These are phyloP conservation scores for Syzygium grande DNA, from an alignment of 345 rosid genomes.

Conservation along the genomic window DNA sequence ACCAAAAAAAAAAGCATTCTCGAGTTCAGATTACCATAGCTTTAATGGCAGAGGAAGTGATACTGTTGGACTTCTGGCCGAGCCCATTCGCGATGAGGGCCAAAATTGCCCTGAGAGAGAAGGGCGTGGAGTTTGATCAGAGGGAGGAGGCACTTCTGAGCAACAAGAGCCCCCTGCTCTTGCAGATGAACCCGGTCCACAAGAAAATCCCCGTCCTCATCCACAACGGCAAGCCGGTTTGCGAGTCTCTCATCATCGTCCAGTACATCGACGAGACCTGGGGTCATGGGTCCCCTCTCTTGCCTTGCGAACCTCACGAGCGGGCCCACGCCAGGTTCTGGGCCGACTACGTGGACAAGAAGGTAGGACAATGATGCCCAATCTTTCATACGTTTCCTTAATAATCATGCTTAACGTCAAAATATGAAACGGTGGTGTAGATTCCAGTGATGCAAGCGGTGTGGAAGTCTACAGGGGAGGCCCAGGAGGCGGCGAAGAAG, in stretches of 20 bases:
- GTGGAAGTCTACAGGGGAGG: background rate
- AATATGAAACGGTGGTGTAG: background rate
- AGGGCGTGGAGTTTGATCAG: background rate
- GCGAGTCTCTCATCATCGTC: background rate
- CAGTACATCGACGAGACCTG: background rate
- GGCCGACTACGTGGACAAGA: conserved; percentile 9
- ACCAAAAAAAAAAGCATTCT: background rate
- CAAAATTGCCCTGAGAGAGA: background rate
- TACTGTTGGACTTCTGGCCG: background rate
- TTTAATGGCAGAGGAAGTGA: background rate
- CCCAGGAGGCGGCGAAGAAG: background rate
- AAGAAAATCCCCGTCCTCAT: background rate
- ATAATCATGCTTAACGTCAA: background rate
- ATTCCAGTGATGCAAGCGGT: background rate
- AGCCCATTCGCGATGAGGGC: background rate
- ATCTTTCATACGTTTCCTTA: background rate
- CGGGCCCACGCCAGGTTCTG: conserved; percentile 1
- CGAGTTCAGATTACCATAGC: background rate
- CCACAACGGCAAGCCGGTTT: background rate
- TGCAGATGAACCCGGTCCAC: background rate
- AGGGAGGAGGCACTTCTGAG: background rate
- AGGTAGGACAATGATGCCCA: background rate
- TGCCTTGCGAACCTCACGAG: background rate
- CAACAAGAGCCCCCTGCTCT: background rate
- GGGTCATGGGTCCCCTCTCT: background rate